These are phyloP conservation scores for Cydonia oblonga DNA, from an alignment of 331 rosid genomes.

Conservation along the genomic window DNA sequence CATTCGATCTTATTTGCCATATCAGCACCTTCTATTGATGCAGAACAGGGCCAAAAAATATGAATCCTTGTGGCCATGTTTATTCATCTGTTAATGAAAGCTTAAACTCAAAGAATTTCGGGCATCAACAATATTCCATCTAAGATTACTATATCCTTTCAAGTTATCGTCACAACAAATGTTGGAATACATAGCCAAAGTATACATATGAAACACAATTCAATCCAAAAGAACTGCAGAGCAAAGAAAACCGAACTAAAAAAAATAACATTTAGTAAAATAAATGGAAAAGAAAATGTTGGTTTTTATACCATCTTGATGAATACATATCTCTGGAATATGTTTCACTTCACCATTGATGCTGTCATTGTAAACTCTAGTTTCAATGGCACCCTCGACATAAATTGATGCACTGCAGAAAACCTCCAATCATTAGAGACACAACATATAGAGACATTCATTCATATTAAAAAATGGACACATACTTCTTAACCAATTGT, in stretches of 20 bases:
- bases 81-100: not conserved
- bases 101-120: not conserved
- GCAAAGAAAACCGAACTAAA: not conserved
- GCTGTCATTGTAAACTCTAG: constrained; percentile 86
- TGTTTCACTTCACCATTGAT: constrained; percentile 83
- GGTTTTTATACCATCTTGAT: constrained; percentile 64
- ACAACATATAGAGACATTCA: constrained; percentile 1
- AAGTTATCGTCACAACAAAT: not conserved
- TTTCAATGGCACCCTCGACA: constrained; percentile 93
- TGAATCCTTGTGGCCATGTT: not conserved
- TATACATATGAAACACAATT: not conserved
- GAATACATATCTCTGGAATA: constrained; percentile 87
- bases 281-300: not conserved
- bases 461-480: not conserved
- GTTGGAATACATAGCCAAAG: not conserved
- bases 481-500: constrained; percentile 71
- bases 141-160: not conserved
- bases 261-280: not conserved
- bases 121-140: not conserved
- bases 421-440: constrained; percentile 32
- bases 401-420: constrained; percentile 80
- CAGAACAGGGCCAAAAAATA: not conserved
- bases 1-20: not conserved
- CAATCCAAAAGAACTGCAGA: not conserved
- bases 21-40: not conserved